Percentiles rank a stretch among this genome's conserved stretches.
These are phyloP conservation scores for Colletotrichum abscissum DNA, from an alignment of 2,329 filamentous ascomycete genomes.

Conservation along the genomic window DNA sequence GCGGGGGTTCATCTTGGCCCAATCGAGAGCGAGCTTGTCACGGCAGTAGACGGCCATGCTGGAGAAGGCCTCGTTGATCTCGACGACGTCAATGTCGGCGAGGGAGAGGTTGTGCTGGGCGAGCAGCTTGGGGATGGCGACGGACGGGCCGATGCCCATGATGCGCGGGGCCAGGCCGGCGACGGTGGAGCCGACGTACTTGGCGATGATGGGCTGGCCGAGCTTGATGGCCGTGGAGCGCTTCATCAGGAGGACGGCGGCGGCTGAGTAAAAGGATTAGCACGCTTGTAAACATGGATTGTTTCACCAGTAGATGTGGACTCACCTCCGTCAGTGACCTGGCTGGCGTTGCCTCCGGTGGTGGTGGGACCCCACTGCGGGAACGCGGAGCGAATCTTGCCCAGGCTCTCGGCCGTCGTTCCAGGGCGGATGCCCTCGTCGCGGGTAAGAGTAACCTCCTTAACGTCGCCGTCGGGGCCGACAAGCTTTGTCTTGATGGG, in stretches of 20 bases:
- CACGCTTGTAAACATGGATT: neutral
- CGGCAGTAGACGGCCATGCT: slow-evolving; percentile 97
- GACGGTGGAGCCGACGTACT: slow-evolving; percentile 92
- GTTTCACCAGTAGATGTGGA: slow-evolving; percentile 18
- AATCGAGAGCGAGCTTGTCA: slow-evolving; percentile 76
- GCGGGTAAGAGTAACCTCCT: slow-evolving; percentile 80
- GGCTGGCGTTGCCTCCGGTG: slow-evolving; percentile 93
- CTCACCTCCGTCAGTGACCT: slow-evolving; percentile 90
- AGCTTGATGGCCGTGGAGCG: slow-evolving; percentile 88
- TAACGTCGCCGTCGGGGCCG: slow-evolving; percentile 83
- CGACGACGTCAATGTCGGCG: slow-evolving; percentile 87
- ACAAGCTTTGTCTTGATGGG: slow-evolving; percentile 86
- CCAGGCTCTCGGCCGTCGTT: slow-evolving; percentile 84
- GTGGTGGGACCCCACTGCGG: slow-evolving; percentile 87
- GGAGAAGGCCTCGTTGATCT: slow-evolving; percentile 98
- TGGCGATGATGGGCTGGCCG: slow-evolving; percentile 91
- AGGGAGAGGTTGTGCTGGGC: slow-evolving; percentile 80
- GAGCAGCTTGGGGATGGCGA: slow-evolving; percentile 85
- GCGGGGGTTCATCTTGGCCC: slow-evolving; percentile 82
- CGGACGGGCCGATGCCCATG: slow-evolving; percentile 91
- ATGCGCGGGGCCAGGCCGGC: slow-evolving; percentile 91
- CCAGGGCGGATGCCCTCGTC: slow-evolving; percentile 94
- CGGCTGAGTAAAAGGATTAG: slow-evolving; percentile 60
- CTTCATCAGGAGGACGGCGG: slow-evolving; percentile 93
- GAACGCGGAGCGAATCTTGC: slow-evolving; percentile 91